Conservation (phyloP, 371 early-diverging fungal genomes). For the Mortierella sp. region DNA sequence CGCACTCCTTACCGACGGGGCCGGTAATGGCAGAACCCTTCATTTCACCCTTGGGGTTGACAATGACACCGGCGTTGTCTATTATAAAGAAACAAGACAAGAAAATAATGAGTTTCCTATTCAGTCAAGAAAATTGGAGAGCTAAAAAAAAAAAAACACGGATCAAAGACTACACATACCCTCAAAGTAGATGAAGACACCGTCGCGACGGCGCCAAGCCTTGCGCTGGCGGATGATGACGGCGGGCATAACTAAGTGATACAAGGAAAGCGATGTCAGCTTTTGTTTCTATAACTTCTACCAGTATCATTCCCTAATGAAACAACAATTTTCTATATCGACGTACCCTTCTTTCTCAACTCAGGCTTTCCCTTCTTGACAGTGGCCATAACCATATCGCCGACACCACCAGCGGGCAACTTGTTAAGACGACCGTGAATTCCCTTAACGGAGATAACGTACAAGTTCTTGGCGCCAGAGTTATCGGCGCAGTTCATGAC, state of each 20-base stretch:
- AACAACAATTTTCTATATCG: background rate
- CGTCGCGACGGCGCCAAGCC: constrained; percentile 99
- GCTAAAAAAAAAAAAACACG: background rate
- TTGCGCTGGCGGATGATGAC: constrained; percentile 99
- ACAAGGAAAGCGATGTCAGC: background rate
- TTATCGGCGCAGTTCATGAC: constrained; percentile 99
- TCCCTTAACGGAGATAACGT: constrained; percentile 99
- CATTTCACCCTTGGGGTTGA: constrained; percentile 99
- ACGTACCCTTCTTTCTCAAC: constrained; percentile 98
- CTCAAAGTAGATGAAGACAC: constrained; percentile 99
- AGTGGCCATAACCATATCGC: constrained; percentile 99
- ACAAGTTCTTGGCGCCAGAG: constrained; percentile 99
- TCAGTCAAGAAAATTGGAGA: background rate
- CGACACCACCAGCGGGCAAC: constrained; percentile 99
- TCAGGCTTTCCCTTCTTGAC: constrained; percentile 99
- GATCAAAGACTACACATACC: constrained; percentile 60
- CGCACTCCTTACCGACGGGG: constrained; percentile 99
- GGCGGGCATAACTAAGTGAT: constrained; percentile 95
- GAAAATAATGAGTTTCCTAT: background rate
- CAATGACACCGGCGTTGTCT: constrained; percentile 98
- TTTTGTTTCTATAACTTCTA: background rate
- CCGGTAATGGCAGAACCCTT: constrained; percentile 99
- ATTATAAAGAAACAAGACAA: background rate
- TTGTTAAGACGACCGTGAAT: constrained; percentile 98
- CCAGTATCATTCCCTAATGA: background rate